Evolutionary conservation across 129 eudicot species (phyloP).

Genomic region (Gnaphalium uliginosum): DNA sequence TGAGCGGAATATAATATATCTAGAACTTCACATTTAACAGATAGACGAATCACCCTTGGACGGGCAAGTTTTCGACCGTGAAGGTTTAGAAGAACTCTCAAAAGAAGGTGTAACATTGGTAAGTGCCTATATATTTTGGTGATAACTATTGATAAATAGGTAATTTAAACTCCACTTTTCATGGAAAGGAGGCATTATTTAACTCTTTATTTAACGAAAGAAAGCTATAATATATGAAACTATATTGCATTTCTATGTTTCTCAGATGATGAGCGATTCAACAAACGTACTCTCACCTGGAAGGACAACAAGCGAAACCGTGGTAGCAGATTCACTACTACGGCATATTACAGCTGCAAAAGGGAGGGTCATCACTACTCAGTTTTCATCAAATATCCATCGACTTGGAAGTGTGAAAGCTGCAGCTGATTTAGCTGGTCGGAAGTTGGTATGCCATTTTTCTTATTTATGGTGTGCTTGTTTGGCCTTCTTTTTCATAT

Average conservation of each 20-base stretch:
- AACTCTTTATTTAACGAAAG: background rate
- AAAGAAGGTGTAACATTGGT: conserved; percentile 98
- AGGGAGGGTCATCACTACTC: conserved; percentile 97
- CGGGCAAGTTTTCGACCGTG: conserved; percentile 88
- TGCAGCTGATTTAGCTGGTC: conserved; percentile 96
- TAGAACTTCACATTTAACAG: conserved; percentile 35
- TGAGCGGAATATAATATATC: background rate
- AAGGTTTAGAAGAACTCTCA: conserved; percentile 85
- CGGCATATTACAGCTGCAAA: conserved; percentile 79
- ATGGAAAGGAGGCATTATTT: background rate
- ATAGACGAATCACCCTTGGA: conserved; percentile 96
- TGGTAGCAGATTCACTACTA: conserved; percentile 85
- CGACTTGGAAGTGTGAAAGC: conserved; percentile 99
- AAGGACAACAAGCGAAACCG: conserved; percentile 89
- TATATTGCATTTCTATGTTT: conserved; percentile 2
- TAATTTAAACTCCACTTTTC: conserved; percentile 4
- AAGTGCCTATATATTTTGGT: background rate
- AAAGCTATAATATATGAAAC: background rate
- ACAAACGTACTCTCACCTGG: conserved; percentile 96
- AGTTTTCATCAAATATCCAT: conserved; percentile 96
- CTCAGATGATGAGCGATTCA: conserved; percentile 99
- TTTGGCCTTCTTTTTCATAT: background rate
- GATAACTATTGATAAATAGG: background rate
- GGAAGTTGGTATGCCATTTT: conserved; percentile 78
- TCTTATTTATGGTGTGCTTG: background rate